Evolutionary conservation across 176 grass and related monocot species (phyloP).

Genomic region (Canna indica): DNA sequence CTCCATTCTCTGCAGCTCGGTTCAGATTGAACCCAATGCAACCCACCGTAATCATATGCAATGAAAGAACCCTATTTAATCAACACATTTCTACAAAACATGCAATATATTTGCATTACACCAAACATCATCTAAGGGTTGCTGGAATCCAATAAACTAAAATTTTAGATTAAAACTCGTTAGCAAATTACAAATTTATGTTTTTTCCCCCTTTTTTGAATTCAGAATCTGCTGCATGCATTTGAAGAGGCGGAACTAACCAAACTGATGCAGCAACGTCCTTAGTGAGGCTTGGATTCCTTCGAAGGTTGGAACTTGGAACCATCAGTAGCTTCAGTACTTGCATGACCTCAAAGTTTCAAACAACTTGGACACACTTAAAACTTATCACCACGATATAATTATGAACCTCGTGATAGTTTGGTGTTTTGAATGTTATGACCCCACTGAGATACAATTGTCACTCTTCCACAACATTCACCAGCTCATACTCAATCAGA

Average conservation of each 20-base stretch:
- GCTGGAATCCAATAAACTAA: too few relatives aligned
- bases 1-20: too few relatives aligned
- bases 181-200: too few relatives aligned
- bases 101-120: too few relatives aligned
- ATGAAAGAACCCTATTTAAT: too few relatives aligned
- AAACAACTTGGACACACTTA: background rate
- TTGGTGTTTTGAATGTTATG: background rate
- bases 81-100: too few relatives aligned
- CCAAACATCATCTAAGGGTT: too few relatives aligned
- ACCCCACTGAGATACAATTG: background rate
- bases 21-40: too few relatives aligned
- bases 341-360: background rate
- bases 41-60: too few relatives aligned
- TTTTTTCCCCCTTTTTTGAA: too few relatives aligned
- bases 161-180: too few relatives aligned
- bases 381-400: background rate
- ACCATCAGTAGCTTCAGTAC: background rate
- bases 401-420: background rate
- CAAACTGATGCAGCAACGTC: background rate
- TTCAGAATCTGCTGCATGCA: background rate
- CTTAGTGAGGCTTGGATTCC: background rate
- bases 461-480: conserved; percentile 13
- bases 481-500: conserved; percentile 10
- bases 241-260: background rate
- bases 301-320: background rate